Base-by-base conservation (phyloP, 805 yeast genomes). In the Jamesozyma spencerorum region DNA sequence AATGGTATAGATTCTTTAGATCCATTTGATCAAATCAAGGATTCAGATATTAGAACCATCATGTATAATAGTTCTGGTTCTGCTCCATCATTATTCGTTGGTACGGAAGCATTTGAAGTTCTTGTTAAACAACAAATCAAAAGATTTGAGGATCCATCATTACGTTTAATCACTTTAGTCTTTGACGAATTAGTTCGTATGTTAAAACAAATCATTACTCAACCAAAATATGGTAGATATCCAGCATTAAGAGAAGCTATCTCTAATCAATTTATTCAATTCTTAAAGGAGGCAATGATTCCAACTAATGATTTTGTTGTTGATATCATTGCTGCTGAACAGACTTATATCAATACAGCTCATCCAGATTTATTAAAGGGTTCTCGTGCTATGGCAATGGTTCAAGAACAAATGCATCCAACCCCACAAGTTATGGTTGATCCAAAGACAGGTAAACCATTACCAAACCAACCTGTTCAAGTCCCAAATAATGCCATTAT, bases 1-100 rank as follows among this genome's bases (percentile, higher is more conserved):
- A 72, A 76, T 31, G 79, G 87, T 14, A 71, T 92, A 50, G 71
- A 77, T 6, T 65, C 79, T 10, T 83, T 92, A 46, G 84, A 86
- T 57, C 97, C 99, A 20, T 79, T 90, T 8, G 75, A 83, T 26
- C 83, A 84, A 56, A 70, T 90, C 48, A 74, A 92, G 3, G 75
- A 79, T 31, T 73, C 69, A 41, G 97, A 92, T 59, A 90, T 92
- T 41, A 74, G 95, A 51, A 90, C 96, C 1, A 97, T 97, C 2
- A 90, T 92, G 49, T 76, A 97, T 54, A 92, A 92, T 65, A 85
- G 95, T 3, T 86, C 97, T 0, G 99, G 99, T n/a, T 97, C 98
- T 39, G 77, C 97, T 47, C 95, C 98, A 1, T 85, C 97, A 1
- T 69, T 92, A 47, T 92, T 92, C 65, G 98, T 92, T 24, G 97